Evolutionary conservation across 2,329 filamentous ascomycete species (phyloP).

Genomic region (Coniochaeta sp.): DNA sequence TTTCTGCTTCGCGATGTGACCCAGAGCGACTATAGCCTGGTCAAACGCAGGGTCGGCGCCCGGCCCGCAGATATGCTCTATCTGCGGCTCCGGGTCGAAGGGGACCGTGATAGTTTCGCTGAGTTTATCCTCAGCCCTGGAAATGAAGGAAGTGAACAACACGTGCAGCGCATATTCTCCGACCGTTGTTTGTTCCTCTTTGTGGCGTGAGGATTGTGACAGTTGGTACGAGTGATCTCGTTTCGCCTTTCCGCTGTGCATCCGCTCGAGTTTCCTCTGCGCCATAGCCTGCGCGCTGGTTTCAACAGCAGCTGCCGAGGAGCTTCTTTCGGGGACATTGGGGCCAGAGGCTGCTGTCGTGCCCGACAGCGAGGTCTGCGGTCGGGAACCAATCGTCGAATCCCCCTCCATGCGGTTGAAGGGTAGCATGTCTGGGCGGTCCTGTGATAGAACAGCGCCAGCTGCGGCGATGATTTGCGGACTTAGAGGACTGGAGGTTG

Average conservation of each 20-base stretch:
- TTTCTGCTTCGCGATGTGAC: conserved; percentile 89
- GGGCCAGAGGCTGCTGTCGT: conserved; percentile 21
- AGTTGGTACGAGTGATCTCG: conserved; percentile 69
- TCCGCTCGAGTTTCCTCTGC: conserved; percentile 50
- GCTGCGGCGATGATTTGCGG: conserved; percentile 75
- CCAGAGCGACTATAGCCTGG: conserved; percentile 85
- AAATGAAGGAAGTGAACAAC: conserved; percentile 94
- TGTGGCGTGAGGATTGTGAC: conserved; percentile 66
- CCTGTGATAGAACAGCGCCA: conserved; percentile 44
- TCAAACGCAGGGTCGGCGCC: conserved; percentile 86
- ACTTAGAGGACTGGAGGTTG: conserved; percentile 77
- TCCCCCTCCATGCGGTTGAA: conserved; percentile 41
- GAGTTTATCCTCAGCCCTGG: conserved; percentile 93
- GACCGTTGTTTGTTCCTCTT: conserved; percentile 82
- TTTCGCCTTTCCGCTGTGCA: conserved; percentile 58
- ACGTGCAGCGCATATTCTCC: conserved; percentile 96
- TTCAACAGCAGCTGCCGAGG: conserved; percentile 37
- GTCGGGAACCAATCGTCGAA: conserved; percentile 28
- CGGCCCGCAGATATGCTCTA: conserved; percentile 85
- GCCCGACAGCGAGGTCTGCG: conserved; percentile 42
- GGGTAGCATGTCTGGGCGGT: conserved; percentile 43
- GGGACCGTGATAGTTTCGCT: conserved; percentile 77
- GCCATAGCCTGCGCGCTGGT: conserved; percentile 29
- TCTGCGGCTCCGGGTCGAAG: conserved; percentile 72
- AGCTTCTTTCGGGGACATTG: conserved; percentile 34